Conservation (phyloP, 768 basidiomycete genomes). For the Termitomyces sp. region DNA sequence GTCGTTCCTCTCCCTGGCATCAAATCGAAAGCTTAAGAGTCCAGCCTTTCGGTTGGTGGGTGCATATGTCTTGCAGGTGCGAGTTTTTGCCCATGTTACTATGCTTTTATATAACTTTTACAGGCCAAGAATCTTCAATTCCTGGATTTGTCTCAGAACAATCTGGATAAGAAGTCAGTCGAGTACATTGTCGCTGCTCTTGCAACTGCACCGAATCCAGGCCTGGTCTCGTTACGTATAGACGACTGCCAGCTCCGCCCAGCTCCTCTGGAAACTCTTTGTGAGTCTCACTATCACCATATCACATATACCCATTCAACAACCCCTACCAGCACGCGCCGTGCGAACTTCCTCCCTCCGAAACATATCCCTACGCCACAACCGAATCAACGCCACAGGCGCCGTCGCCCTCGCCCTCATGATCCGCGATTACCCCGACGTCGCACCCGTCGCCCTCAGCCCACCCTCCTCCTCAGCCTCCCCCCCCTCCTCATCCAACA, state of each 20-base stretch:
- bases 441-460: conserved; percentile 36
- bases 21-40: conserved; percentile 76
- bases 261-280: conserved; percentile 71
- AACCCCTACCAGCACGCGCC: conserved; percentile 53
- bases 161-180: conserved; percentile 76
- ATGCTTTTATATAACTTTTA: neutral
- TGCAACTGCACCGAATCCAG: conserved; percentile 43
- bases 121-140: conserved; percentile 78
- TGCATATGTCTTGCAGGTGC: conserved; percentile 72
- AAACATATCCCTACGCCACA: conserved; percentile 88
- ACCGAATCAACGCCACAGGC: conserved; percentile 78
- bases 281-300: conserved; percentile 39
- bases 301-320: neutral
- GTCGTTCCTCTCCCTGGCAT: conserved; percentile 80
- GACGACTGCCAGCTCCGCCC: conserved; percentile 83
- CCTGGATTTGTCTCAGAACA: conserved; percentile 85
- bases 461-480: conserved; percentile 23
- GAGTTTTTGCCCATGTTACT: neutral
- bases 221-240: conserved; percentile 74
- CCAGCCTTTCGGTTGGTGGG: conserved; percentile 76
- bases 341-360: conserved; percentile 80
- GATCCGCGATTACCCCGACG: conserved; percentile 94
- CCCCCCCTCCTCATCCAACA: conserved; percentile 30
- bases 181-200: conserved; percentile 79
- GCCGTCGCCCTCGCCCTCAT: conserved; percentile 92